These are phyloP conservation scores for Russula lepida DNA, from an alignment of 768 basidiomycete species.

Conservation along the genomic window DNA sequence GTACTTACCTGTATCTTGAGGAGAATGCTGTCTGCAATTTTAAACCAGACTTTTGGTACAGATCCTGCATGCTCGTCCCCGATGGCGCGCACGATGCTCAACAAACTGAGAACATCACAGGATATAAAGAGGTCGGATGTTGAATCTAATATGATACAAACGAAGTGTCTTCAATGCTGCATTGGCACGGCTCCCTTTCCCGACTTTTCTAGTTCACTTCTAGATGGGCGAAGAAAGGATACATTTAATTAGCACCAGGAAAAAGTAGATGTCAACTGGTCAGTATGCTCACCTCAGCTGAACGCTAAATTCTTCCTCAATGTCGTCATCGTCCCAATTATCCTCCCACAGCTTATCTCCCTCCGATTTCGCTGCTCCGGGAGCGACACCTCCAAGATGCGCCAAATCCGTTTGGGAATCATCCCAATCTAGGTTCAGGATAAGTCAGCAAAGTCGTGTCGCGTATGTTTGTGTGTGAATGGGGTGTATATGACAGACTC, in stretches of 20 bases:
- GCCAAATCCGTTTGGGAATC: constrained; percentile 78
- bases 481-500: no score
- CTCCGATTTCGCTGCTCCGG: constrained; percentile 68
- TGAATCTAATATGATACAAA: neutral
- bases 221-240: constrained; percentile 23
- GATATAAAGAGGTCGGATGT: neutral
- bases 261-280: neutral
- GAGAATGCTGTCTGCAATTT: neutral
- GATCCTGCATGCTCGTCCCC: neutral
- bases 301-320: constrained; percentile 94
- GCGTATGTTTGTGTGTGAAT: constrained; percentile 16
- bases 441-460: neutral
- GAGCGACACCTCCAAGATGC: constrained; percentile 63
- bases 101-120: neutral
- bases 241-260: neutral
- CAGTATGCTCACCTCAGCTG: constrained; percentile 73
- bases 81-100: neutral
- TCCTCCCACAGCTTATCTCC: constrained; percentile 98
- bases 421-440: constrained; percentile 60
- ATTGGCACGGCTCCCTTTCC: constrained; percentile 33
- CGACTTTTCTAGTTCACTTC: constrained; percentile 60
- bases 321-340: constrained; percentile 99
- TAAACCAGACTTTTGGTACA: neutral
- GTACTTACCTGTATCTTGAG: neutral
- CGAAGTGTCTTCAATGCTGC: constrained; percentile 14